Conservation (phyloP, 805 yeast species). For the Metschnikowia lachancei region DNA sequence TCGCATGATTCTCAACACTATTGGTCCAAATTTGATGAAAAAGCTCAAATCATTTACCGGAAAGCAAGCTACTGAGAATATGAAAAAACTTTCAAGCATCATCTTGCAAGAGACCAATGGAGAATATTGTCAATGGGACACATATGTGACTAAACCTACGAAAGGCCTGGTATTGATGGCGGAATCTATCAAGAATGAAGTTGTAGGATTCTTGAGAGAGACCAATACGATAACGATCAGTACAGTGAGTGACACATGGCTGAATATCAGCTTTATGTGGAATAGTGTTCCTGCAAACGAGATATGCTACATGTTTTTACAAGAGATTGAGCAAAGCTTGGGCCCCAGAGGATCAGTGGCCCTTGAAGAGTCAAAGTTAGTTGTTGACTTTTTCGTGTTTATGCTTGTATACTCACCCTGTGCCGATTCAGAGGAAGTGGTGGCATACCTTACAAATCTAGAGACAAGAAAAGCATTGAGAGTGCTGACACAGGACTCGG, state of each 20-base stretch:
- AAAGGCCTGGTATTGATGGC: not conserved
- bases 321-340: constrained; percentile 9
- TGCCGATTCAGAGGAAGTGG: constrained; percentile 4
- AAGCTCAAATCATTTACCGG: constrained; percentile 3
- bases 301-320: constrained; percentile 2
- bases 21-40: constrained; percentile 13
- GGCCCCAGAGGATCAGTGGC: not conserved
- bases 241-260: constrained; percentile 10
- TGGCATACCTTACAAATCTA: not conserved
- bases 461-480: not conserved
- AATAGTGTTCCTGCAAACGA: constrained; percentile 2
- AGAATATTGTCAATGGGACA: constrained; percentile 10
- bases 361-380: constrained; percentile 15
- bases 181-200: constrained; percentile 7
- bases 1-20: constrained; percentile 15
- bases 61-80: constrained; percentile 2
- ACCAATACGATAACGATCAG: not conserved
- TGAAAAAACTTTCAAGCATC: constrained; percentile 7
- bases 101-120: constrained; percentile 8
- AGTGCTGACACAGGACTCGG: not conserved
- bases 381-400: constrained; percentile 14
- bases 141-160: too few relatives aligned
- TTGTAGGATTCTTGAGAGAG: constrained; percentile 4
- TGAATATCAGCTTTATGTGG: constrained; percentile 6
- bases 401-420: constrained; percentile 7